phyloP scores from a whole-genome alignment of 768 basidiomycete species.

The Suillus subaureus region DNA sequence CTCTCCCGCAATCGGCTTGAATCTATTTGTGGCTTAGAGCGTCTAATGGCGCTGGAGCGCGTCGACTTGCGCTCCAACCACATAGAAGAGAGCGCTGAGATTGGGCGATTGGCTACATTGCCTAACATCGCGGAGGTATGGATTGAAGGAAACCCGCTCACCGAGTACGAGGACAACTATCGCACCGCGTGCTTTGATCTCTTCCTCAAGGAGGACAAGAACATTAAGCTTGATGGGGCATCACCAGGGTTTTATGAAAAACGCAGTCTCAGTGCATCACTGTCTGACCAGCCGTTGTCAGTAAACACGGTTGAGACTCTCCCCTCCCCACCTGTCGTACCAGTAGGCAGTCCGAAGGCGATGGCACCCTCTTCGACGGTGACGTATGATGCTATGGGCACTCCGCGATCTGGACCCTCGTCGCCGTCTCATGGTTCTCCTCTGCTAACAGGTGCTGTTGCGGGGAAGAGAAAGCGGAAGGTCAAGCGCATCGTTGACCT shows the following conservation, averaged over 20 bases:
- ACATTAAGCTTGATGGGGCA: conserved; percentile 74
- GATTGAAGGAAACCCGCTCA: conserved; percentile 84
- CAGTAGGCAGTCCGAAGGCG: conserved; percentile 46
- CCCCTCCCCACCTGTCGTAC: conserved; percentile 61
- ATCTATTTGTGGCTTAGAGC: conserved; percentile 93
- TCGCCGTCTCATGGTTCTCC: conserved; percentile 48
- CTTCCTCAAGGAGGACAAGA: conserved; percentile 85
- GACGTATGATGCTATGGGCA: conserved; percentile 22
- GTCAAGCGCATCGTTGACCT: conserved; percentile 80
- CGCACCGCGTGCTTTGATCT: conserved; percentile 79
- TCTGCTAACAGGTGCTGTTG: conserved; percentile 39
- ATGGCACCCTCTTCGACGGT: conserved; percentile 16
- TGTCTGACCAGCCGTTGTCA: conserved; percentile 55
- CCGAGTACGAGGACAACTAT: conserved; percentile 68
- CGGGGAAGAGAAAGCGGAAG: conserved; percentile 58
- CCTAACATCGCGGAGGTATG: conserved; percentile 82
- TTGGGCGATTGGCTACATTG: conserved; percentile 78
- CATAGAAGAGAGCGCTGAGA: conserved; percentile 81
- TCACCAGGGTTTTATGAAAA: conserved; percentile 73
- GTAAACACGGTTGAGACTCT: conserved; percentile 49
- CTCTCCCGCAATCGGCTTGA: conserved; percentile 87
- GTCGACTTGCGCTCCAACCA: conserved; percentile 82
- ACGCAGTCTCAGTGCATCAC: conserved; percentile 51
- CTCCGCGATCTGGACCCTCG: conserved; percentile 31
- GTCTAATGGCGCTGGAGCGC: conserved; percentile 80